phyloP scores from a whole-genome alignment of 768 basidiomycete genomes.

The Tulasnella sp. region DNA sequence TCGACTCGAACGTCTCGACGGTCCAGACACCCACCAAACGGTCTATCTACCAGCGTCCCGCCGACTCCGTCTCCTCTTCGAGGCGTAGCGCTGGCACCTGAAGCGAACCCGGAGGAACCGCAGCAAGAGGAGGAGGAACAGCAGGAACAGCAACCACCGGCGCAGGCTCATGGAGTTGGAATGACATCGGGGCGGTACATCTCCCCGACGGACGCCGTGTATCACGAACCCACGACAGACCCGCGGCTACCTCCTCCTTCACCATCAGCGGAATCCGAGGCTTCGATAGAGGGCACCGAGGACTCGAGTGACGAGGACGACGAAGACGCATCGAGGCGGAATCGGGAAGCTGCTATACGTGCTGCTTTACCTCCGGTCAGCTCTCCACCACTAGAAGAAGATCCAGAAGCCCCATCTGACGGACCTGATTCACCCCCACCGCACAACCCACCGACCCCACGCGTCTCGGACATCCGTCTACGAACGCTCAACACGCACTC shows the following conservation, averaged over 20 bases:
- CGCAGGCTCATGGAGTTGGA: constrained; percentile 35
- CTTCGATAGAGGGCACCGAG: not conserved
- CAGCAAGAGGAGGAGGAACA: not conserved
- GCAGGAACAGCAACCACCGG: not conserved
- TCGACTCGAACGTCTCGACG: constrained; percentile 54
- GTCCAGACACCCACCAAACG: constrained; percentile 36
- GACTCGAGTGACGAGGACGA: constrained; percentile 24
- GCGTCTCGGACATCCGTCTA: constrained; percentile 71
- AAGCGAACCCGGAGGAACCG: not conserved
- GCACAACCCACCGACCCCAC: constrained; percentile 80
- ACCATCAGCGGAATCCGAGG: constrained; percentile 24
- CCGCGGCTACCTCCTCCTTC: constrained; percentile 33
- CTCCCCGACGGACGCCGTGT: constrained; percentile 57
- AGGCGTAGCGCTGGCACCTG: constrained; percentile 33
- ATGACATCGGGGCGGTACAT: constrained; percentile 49
- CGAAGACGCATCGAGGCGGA: constrained; percentile 59
- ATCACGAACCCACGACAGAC: constrained; percentile 35
- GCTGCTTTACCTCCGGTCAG: not conserved
- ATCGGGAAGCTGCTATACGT: constrained; percentile 31
- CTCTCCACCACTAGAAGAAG: constrained; percentile 8
- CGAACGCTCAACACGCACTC: constrained; percentile 41
- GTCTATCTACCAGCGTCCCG: constrained; percentile 29
- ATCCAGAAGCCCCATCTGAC: constrained; percentile 13
- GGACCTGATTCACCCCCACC: constrained; percentile 46
- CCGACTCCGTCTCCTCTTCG: constrained; percentile 61